These are phyloP conservation scores for Solanum chilense DNA, from an alignment of 257 asterid species.

Conservation along the genomic window DNA sequence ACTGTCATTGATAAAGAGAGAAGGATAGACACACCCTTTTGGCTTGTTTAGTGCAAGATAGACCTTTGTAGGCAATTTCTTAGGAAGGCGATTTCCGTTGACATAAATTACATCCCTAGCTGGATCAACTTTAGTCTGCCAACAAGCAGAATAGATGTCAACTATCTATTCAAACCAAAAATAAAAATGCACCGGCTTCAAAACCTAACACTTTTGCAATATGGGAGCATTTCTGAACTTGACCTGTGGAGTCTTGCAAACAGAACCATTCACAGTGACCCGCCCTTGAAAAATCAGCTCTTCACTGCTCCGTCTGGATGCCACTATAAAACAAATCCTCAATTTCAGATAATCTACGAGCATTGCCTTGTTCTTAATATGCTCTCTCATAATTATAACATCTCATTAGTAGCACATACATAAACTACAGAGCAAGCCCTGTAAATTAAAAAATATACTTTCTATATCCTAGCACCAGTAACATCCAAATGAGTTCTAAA, in stretches of 20 bases:
- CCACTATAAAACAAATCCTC: constrained; percentile 44
- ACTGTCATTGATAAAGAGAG: not conserved
- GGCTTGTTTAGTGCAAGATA: constrained; percentile 97
- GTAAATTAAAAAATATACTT: not conserved
- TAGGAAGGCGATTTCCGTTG: constrained; percentile 71
- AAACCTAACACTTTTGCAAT: not conserved
- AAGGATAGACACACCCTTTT: constrained; percentile 63
- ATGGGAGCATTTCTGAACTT: not conserved
- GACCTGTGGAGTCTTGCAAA: constrained; percentile 92
- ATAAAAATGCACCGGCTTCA: not conserved
- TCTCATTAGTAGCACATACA: not conserved
- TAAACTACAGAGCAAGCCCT: not conserved
- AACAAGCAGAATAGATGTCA: constrained; percentile 10
- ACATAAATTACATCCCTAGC: constrained; percentile 78
- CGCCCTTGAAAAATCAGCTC: constrained; percentile 86
- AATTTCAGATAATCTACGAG: not conserved
- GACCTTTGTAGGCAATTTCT: constrained; percentile 88
- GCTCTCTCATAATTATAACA: not conserved
- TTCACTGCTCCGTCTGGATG: constrained; percentile 94
- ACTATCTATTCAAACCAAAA: not conserved
- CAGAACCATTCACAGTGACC: constrained; percentile 92
- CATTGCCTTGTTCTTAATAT: not conserved
- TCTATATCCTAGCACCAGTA: not conserved
- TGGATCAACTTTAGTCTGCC: constrained; percentile 94
- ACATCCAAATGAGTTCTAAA: not conserved